Percentiles rank a stretch among this genome's conserved stretches.
Evolutionary conservation across 768 basidiomycete genomes (phyloP).

Genomic region (Gloeophyllum trabeum): DNA sequence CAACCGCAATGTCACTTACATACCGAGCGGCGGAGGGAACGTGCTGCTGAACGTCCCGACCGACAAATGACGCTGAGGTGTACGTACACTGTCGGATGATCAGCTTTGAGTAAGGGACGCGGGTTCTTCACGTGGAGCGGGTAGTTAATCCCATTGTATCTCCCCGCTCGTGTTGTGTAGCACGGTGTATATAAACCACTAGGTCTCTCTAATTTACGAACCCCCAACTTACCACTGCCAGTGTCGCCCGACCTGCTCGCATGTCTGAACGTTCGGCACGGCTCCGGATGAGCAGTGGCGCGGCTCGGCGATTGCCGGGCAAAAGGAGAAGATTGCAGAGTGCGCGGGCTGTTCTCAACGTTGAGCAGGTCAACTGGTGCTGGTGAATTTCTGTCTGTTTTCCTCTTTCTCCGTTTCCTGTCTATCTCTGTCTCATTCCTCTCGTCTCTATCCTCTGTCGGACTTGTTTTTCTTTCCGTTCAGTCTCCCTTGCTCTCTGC

Average conservation of each 20-base stretch:
- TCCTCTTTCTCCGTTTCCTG: slow-evolving; percentile 29
- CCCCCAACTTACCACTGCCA: too few species aligned
- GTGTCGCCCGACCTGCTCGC: too few species aligned
- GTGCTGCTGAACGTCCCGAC: slow-evolving; percentile 78
- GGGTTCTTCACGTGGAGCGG: too few species aligned
- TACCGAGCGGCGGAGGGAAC: slow-evolving; percentile 72
- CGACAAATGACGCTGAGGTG: slow-evolving; percentile 23
- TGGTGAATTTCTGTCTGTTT: slow-evolving; percentile 23
- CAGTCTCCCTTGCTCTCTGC: slow-evolving; percentile 14
- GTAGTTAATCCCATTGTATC: too few species aligned
- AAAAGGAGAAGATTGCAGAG: neutral
- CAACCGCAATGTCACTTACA: slow-evolving; percentile 83
- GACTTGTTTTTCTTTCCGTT: slow-evolving; percentile 15
- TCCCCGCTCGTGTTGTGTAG: too few species aligned
- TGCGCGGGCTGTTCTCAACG: too few species aligned
- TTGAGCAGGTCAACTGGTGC: slow-evolving; percentile 5
- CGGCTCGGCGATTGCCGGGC: neutral
- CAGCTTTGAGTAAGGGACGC: too few species aligned
- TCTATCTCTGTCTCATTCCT: slow-evolving; percentile 26
- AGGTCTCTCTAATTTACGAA: too few species aligned
- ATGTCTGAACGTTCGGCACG: too few species aligned
- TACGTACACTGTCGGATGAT: too few species aligned
- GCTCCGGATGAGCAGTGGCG: too few species aligned
- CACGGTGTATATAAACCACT: too few species aligned
- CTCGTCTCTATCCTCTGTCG: slow-evolving; percentile 30